phyloP scores from a whole-genome alignment of 345 rosid species.

The Aethionema arabicum region DNA sequence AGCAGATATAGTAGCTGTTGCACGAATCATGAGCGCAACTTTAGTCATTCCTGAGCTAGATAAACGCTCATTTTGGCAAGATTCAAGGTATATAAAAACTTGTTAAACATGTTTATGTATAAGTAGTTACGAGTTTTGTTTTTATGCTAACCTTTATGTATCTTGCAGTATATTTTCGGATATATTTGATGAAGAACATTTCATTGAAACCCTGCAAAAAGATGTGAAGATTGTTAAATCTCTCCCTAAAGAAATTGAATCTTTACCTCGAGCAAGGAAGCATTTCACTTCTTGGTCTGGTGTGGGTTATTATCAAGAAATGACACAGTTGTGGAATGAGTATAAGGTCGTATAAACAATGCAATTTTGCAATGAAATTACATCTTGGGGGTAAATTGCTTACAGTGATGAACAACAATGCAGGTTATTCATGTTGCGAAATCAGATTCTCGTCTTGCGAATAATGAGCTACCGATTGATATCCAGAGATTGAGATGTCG shows the following conservation, averaged over 20 bases:
- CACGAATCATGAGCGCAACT: conserved; percentile 87
- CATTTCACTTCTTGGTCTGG: conserved; percentile 88
- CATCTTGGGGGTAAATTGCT: conserved; percentile 1
- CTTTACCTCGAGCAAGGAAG: conserved; percentile 77
- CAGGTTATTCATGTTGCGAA: conserved; percentile 87
- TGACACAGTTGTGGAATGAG: conserved; percentile 69
- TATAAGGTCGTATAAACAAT: conserved; percentile 43
- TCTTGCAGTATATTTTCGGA: conserved; percentile 68
- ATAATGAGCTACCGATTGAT: conserved; percentile 81
- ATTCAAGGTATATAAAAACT: conserved; percentile 57
- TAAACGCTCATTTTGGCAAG: conserved; percentile 90
- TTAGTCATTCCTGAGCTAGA: conserved; percentile 88
- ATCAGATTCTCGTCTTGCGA: conserved; percentile 95
- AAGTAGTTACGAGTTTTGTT: background rate
- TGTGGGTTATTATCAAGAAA: conserved; percentile 78
- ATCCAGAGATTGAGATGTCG: conserved; percentile 93
- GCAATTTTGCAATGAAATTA: background rate
- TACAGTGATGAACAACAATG: conserved; percentile 7
- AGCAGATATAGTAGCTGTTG: conserved; percentile 91
- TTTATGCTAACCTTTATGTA: conserved; percentile 24
- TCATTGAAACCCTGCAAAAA: conserved; percentile 55
- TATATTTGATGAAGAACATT: conserved; percentile 73
- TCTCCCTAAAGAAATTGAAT: conserved; percentile 72
- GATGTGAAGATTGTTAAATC: conserved; percentile 70
- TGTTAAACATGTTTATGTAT: background rate